Conservation (phyloP, 1,284 basidiomycete species). For the Phellopilus nigrolimitatus region DNA sequence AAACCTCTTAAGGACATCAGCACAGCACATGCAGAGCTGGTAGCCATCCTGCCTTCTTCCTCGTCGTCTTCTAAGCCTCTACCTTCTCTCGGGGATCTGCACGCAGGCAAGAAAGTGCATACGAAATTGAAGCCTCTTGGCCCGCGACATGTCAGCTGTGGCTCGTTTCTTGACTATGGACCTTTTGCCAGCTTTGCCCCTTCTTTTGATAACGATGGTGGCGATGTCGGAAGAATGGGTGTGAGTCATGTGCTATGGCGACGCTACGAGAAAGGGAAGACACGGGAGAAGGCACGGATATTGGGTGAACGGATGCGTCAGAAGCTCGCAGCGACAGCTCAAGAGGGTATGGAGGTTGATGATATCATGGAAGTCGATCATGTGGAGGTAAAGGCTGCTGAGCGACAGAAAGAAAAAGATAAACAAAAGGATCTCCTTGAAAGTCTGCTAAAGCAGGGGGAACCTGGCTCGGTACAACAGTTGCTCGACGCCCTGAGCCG, state of each 20-base stretch:
- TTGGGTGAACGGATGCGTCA: constrained; percentile 13
- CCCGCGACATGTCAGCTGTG: constrained; percentile 52
- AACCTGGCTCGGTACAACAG: constrained; percentile 49
- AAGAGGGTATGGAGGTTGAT: constrained; percentile 12
- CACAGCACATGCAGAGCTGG: constrained; percentile 68
- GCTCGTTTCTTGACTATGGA: constrained; percentile 73
- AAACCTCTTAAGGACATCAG: constrained; percentile 45
- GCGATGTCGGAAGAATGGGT: constrained; percentile 54
- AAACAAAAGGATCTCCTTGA: constrained; percentile 33
- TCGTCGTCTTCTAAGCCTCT: constrained; percentile 34
- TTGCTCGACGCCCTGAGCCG: constrained; percentile 55
- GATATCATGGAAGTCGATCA: constrained; percentile 11
- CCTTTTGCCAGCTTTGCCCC: constrained; percentile 71
- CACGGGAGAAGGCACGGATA: constrained; percentile 23
- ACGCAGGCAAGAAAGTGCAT: constrained; percentile 34
- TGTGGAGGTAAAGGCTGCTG: constrained; percentile 9
- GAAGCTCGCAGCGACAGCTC: constrained; percentile 8
- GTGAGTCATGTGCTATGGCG: constrained; percentile 54
- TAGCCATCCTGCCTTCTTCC: constrained; percentile 61
- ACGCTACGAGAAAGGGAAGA: constrained; percentile 30
- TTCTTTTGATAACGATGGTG: constrained; percentile 65
- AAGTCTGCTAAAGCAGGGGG: constrained; percentile 50
- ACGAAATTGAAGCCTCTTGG: constrained; percentile 37
- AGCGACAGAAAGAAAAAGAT: constrained; percentile 13
- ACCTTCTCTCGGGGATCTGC: constrained; percentile 31